Conservation (phyloP, 441 rosid species). For the Gossypium gossypioides region DNA sequence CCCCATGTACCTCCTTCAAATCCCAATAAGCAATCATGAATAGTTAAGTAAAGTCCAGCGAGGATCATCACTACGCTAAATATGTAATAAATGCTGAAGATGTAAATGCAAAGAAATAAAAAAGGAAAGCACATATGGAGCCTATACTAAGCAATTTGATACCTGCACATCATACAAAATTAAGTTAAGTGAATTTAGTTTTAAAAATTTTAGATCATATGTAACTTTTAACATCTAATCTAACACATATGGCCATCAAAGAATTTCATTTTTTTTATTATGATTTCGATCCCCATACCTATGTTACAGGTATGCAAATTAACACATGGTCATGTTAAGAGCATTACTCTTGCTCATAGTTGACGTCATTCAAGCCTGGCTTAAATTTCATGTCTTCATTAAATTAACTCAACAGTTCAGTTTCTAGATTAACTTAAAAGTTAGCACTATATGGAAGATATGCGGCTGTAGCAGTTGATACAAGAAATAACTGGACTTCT, state of each 20-base stretch:
- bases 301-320: neutral
- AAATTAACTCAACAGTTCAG: neutral
- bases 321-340: slow-evolving; percentile 1
- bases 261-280: too few relatives aligned
- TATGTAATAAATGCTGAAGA: neutral
- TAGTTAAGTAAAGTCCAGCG: slow-evolving; percentile 7
- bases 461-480: neutral
- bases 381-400: neutral
- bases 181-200: too few relatives aligned
- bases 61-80: neutral
- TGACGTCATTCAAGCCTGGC: neutral
- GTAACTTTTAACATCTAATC: neutral
- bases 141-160: neutral
- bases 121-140: neutral
- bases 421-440: neutral
- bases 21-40: slow-evolving; percentile 5
- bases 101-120: neutral
- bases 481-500: slow-evolving; percentile 20
- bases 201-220: neutral
- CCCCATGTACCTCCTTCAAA: slow-evolving; percentile 77
- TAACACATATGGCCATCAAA: neutral
- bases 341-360: neutral
- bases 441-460: neutral
- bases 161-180: neutral
- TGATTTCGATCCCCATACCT: neutral